Evolutionary conservation across 164 flowering plant genomes (phyloP), one percentile per base, ranked within the genome.

Genomic region (Chimonanthus praecox): DNA sequence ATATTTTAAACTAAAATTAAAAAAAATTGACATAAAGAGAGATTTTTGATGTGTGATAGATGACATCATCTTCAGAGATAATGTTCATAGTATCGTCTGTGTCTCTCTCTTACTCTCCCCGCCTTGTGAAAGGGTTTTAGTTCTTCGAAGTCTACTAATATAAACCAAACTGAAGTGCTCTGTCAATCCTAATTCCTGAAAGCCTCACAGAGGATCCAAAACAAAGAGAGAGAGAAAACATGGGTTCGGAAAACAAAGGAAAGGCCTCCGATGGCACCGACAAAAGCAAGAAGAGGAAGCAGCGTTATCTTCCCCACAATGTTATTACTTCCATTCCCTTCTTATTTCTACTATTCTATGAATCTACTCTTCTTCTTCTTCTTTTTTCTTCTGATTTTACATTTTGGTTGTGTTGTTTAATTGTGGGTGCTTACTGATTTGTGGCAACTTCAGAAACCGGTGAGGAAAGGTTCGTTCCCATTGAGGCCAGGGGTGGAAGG

Each of bases 401-500:
- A 33, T 33, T 33, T 33, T 33, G 33, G 33, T 33, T 33, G 33
- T 33, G 33, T 33, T 33, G 1, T 33, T 33, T 33, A 33, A 33
- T 11, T 62, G 33, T 33, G 33, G 33, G 33, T 72, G 60, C 20
- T 21, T 70, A 64, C 33, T 20, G 3, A 54, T 4, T 49, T 54
- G 60, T 54, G 16, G 69, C 58, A 47, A 51, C 48, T 60, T 46
- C 87, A 93, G 99, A 93, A 78, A 79, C 78, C 97, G 11, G 94
- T 87, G 75, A 90, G 85, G 86, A 93, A 89, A 79, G 99, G 97
- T 0, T 75, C 79, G 4, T 87, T 90, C 78, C 97, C 98, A 43
- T 74, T 95, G 67, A 84, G 78, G 60, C 94, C 94, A 7, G 98
- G 98, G 46, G 86, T 95, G 7, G 84, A 88, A 74, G 99, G 99